Evolutionary conservation across 768 basidiomycete genomes (phyloP).

Genomic region (Leccinum uliginosum): DNA sequence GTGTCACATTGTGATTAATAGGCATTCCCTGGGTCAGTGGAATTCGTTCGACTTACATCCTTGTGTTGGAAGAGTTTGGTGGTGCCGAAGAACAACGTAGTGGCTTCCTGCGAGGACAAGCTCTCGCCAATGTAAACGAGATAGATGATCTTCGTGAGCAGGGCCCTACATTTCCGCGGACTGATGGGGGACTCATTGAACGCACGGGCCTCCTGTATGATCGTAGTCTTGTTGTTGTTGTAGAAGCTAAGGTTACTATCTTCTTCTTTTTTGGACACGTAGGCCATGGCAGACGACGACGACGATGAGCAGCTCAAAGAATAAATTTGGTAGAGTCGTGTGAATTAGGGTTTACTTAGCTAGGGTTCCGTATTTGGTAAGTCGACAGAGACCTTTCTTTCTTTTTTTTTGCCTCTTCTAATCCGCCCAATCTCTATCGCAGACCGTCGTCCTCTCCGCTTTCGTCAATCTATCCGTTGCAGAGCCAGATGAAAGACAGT

Average conservation of each 20-base stretch:
- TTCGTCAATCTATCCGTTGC: constrained; percentile 7
- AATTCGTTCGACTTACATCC: constrained; percentile 63
- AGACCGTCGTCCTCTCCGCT: constrained; percentile 1
- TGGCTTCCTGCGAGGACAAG: constrained; percentile 93
- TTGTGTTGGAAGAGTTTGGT: constrained; percentile 99
- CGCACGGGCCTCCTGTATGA: constrained; percentile 96
- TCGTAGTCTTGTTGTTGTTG: constrained; percentile 96
- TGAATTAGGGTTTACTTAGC: neutral
- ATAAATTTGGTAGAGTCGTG: neutral
- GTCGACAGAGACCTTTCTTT: too few species aligned
- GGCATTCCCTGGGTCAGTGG: neutral
- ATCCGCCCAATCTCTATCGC: constrained; percentile 1
- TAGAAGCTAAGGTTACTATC: constrained; percentile 89
- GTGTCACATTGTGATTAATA: constrained; percentile 13
- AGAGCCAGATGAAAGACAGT: neutral
- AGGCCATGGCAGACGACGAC: constrained; percentile 56
- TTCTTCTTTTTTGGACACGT: constrained; percentile 94
- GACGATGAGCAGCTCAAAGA: constrained; percentile 14
- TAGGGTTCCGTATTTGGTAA: neutral
- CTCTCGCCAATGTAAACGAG: constrained; percentile 95
- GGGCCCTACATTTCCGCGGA: constrained; percentile 92
- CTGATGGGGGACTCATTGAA: constrained; percentile 99
- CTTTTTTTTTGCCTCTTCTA: constrained; percentile 2
- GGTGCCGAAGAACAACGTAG: constrained; percentile 96
- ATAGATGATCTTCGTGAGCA: constrained; percentile 95